These are phyloP conservation scores for Fusarium phyllophilum DNA, from an alignment of 2,329 filamentous ascomycete species.

Conservation along the genomic window DNA sequence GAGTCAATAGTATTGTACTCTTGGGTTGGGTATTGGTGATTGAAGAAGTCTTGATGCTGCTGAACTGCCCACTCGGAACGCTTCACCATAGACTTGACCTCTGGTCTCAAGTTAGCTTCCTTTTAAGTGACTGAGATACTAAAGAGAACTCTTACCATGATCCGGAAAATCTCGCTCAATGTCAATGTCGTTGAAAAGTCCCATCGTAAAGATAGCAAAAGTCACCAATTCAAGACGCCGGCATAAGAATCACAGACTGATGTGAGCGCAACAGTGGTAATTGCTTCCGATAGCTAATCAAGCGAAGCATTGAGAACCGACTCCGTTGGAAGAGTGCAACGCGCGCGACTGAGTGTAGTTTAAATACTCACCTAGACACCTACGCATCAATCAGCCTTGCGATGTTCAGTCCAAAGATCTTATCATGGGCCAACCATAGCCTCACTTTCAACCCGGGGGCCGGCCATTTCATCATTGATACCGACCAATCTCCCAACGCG, in stretches of 20 bases:
- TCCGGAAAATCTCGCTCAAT: conserved; percentile 2
- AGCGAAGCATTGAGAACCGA: neutral
- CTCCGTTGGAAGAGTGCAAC: too few species aligned
- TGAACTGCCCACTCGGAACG: neutral
- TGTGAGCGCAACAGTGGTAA: neutral
- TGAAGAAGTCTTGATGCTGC: neutral
- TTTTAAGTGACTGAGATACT: rapidly evolving
- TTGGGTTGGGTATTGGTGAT: neutral
- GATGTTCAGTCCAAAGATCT: neutral
- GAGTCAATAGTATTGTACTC: neutral
- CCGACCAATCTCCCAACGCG: neutral
- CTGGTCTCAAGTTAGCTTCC: neutral
- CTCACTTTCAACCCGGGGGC: neutral
- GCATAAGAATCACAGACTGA: neutral
- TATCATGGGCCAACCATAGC: neutral
- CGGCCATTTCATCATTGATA: neutral
- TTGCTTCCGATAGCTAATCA: neutral
- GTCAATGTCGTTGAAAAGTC: conserved; percentile 4
- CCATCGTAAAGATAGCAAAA: neutral
- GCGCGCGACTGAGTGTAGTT: neutral
- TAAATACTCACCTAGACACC: neutral
- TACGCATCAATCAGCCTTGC: neutral
- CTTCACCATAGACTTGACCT: neutral
- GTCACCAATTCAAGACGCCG: neutral
- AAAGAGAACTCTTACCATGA: neutral